Conservation (phyloP, 805 yeast genomes). For the Blastobotrys parvus region DNA sequence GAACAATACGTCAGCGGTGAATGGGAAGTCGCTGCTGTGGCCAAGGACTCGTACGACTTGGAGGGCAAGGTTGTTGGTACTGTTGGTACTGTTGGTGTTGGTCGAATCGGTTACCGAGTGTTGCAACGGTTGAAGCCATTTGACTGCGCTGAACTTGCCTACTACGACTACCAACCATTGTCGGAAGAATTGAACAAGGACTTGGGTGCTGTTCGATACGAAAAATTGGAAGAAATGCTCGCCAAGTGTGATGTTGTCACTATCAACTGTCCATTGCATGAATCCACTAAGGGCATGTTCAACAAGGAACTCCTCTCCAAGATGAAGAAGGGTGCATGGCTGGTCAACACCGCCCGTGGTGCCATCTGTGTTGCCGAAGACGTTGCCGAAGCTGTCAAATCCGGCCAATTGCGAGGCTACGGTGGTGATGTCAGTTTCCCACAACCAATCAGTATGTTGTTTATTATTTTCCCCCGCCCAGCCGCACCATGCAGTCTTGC, state of each 20-base stretch:
- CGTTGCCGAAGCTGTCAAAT: constrained; percentile 61
- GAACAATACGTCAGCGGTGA: constrained; percentile 50
- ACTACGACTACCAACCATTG: constrained; percentile 67
- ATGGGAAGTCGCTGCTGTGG: constrained; percentile 74
- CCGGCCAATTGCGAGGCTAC: constrained; percentile 67
- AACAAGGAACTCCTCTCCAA: constrained; percentile 52
- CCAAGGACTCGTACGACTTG: constrained; percentile 64
- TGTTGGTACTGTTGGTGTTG: constrained; percentile 77
- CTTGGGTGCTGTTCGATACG: constrained; percentile 51
- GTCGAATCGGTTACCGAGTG: constrained; percentile 72
- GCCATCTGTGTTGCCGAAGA: constrained; percentile 68
- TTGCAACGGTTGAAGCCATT: constrained; percentile 64
- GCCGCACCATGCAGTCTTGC: no score
- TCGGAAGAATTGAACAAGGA: constrained; percentile 49
- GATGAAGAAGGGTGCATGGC: constrained; percentile 65
- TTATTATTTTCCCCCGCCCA: no score
- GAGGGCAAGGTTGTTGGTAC: constrained; percentile 74
- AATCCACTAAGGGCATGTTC: constrained; percentile 56
- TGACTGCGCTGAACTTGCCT: constrained; percentile 63
- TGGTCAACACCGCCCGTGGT: constrained; percentile 76
- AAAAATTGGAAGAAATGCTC: constrained; percentile 54
- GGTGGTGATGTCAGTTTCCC: constrained; percentile 84
- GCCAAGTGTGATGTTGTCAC: constrained; percentile 64
- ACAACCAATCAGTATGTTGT: no score
- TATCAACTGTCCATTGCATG: constrained; percentile 70